Base-by-base conservation (phyloP, 768 basidiomycete species). In the Mycena haematopus region DNA sequence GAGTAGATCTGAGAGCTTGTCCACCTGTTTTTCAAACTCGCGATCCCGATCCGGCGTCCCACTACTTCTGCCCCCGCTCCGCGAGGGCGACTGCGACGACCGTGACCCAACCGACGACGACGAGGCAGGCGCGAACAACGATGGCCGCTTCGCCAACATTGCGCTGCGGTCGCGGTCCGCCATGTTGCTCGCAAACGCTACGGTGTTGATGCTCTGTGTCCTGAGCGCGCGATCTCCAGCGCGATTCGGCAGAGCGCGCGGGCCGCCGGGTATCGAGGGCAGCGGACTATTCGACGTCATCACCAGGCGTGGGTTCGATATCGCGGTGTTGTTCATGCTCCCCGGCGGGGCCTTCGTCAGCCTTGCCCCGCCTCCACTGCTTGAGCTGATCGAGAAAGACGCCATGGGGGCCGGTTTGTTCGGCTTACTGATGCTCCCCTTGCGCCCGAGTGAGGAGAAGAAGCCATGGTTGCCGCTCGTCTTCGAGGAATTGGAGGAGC, bases 401-500 rank as follows among this genome's bases (percentile, higher is more conserved):
- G 33, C 49, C 54, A 60, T 54, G 7, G 57, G 47, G n/a, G 47
- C 55, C 21, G 66, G 68, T 29, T 61, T 68, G 33, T 65, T 73
- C 63, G 70, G 80, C 72, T 73, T 77, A 73, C 75, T 81, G 35
- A 81, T 65, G 70, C 91, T 92, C 22, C 85, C 79, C 71, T 87
- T 92, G 25, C 91, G 82, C 14, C 90, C 89, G 17, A 93, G 80
- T 0, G 90, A 87, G 4, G 91, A 79, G 71, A 93, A 90, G 76
- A 93, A 92, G 38, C 82, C 84, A 9, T 19, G 40, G 40, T 42
- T 42, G 3, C 40, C 40, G 11, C 84, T 82, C n/a, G 82, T 77
- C 64, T 81, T 86, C 49, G 70, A 51, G 21, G 44, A 45, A 45
- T 14, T 45, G 44, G 50, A 52, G 38, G 53, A 38, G 40, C 10